Percentiles rank a stretch among this genome's conserved stretches.
These are phyloP conservation scores for Blepharisma stoltei DNA, from an alignment of 73 alveolate genomes.

Conservation along the genomic window DNA sequence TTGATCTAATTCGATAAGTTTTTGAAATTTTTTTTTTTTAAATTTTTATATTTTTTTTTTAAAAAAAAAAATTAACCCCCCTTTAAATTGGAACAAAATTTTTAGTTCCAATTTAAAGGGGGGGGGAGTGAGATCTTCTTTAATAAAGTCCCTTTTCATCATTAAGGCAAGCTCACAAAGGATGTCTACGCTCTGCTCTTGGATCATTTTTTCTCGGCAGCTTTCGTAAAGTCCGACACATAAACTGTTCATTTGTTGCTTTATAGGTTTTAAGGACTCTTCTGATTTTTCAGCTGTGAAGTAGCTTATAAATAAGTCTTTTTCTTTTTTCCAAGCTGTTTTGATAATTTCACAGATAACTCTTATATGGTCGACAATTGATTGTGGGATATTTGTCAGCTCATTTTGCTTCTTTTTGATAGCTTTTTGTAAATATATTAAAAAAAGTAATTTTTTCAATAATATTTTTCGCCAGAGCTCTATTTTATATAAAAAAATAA, in stretches of 20 bases:
- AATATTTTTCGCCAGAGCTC: too few relatives aligned
- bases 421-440: not conserved
- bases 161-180: not conserved
- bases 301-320: not conserved
- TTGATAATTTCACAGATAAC: not conserved
- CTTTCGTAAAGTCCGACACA: not conserved
- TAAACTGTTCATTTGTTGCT: not conserved
- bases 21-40: too few relatives aligned
- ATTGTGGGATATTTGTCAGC: not conserved
- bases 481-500: too few relatives aligned
- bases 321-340: constrained; percentile 7
- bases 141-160: not conserved
- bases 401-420: not conserved
- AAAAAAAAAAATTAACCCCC: too few relatives aligned
- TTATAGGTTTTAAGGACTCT: not conserved
- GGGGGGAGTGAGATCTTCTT: not conserved
- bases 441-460: too few relatives aligned
- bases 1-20: too few relatives aligned
- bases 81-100: too few relatives aligned
- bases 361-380: not conserved
- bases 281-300: not conserved
- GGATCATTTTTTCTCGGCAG: not conserved
- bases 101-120: too few relatives aligned
- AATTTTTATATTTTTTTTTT: too few relatives aligned
- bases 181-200: not conserved